These are phyloP conservation scores for Aspergillus nanangensis DNA, from an alignment of 495 filamentous ascomycete species.

Conservation along the genomic window DNA sequence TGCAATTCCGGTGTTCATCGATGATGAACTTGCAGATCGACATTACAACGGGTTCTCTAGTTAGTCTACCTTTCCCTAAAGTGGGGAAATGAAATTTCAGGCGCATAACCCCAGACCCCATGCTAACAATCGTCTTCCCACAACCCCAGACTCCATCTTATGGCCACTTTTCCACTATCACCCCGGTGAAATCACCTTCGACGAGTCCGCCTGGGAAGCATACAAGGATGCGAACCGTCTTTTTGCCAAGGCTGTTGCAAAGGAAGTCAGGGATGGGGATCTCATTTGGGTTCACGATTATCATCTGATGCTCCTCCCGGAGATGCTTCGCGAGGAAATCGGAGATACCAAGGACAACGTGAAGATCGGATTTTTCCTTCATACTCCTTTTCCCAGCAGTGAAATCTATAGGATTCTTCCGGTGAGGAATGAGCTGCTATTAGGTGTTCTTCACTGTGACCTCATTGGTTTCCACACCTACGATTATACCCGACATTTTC, in stretches of 20 bases:
- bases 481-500: slow-evolving; percentile 91
- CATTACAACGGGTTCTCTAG: slow-evolving; percentile 89
- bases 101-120: too few relatives aligned
- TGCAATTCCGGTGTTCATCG: slow-evolving; percentile 72
- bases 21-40: slow-evolving; percentile 71
- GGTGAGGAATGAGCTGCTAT: slow-evolving; percentile 80
- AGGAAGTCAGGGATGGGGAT: slow-evolving; percentile 83
- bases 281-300: slow-evolving; percentile 98
- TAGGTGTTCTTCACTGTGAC: slow-evolving; percentile 85
- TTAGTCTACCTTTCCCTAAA: slow-evolving; percentile 47
- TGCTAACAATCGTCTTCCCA: slow-evolving; percentile 15
- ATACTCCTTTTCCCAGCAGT: slow-evolving; percentile 95
- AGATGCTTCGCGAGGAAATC: slow-evolving; percentile 87
- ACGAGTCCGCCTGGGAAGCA: slow-evolving; percentile 87
- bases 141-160: slow-evolving; percentile 93
- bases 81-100: too few relatives aligned
- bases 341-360: slow-evolving; percentile 73
- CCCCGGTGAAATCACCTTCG: slow-evolving; percentile 94
- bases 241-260: slow-evolving; percentile 78
- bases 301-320: slow-evolving; percentile 91
- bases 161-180: slow-evolving; percentile 99
- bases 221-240: slow-evolving; percentile 86
- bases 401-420: slow-evolving; percentile 96
- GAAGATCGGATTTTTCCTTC: slow-evolving; percentile 95
- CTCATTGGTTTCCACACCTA: slow-evolving; percentile 96